Base-by-base conservation (phyloP, 164 flowering plant species). In the Vitis cinerea region DNA sequence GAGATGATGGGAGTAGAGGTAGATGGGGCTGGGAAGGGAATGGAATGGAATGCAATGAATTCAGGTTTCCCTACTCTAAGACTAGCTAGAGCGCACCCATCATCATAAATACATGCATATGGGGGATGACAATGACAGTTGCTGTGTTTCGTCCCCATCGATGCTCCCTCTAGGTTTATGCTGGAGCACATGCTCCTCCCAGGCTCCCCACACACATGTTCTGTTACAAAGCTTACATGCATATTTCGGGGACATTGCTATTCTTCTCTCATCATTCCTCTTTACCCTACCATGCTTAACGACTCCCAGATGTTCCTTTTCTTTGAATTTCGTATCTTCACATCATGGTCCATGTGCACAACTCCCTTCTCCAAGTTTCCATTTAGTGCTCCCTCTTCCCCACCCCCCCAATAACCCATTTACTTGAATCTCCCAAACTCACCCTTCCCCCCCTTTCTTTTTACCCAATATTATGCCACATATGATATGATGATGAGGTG, bases 71-170 rank as follows among this genome's bases (percentile, higher is more conserved):
- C 64, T 69, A 68, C 29, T 16, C 30, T 64, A 16, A 14, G 17
- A 50, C 12, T 27, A 4, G 47, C 59, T 59, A 16, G n/a, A 27
- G 48, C 56, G n/a, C 13, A 4, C 15, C 48, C 19, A 58, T 3
- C 48, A 30, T 30, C 16, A 51, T 59, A 50, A 37, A 50, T 59
- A 57, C 58, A 66, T 61, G 61, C 53, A 74, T 68, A 64, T 48
- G 71, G 75, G 71, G 75, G 59, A 65, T 50, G 81, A 79, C 74
- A 79, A 17, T 37, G 81, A 79, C 78, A 79, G 71, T 65, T 69
- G 81, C 75, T 74, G 49, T 60, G 61, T 62, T 72, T 59, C 67
- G 60, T 77, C 59, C 44, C 57, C 13, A 63, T 68, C 72, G 59
- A 76, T 72, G 71, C 67, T 64, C 13, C 31, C 49, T 49, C 59